Percentiles rank a stretch among this genome's conserved stretches.
Evolutionary conservation across 2,329 filamentous ascomycete species (phyloP).

Genomic region (Pleurostoma richardsiae): DNA sequence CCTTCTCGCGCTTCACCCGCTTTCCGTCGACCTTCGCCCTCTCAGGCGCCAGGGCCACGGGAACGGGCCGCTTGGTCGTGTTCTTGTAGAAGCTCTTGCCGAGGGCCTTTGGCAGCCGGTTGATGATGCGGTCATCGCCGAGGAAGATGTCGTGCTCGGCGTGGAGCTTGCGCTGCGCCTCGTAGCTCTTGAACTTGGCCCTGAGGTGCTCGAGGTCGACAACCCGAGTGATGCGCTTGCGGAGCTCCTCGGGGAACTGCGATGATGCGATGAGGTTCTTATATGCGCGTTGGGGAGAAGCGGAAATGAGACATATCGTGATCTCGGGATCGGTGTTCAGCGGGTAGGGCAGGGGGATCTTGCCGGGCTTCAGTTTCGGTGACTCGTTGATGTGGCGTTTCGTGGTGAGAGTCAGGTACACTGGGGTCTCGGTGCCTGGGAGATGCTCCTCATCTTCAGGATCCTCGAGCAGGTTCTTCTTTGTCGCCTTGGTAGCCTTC

Average conservation of each 20-base stretch:
- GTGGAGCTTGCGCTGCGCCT: conserved; percentile 77
- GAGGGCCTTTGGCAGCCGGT: conserved; percentile 67
- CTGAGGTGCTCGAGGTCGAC: conserved; percentile 77
- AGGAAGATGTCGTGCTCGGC: conserved; percentile 90
- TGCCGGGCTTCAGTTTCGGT: conserved; percentile 75
- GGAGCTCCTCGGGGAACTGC: conserved; percentile 62
- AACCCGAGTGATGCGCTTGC: conserved; percentile 66
- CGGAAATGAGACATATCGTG: conserved; percentile 82
- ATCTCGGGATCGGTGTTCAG: conserved; percentile 62
- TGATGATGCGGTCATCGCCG: conserved; percentile 81
- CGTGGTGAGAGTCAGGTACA: conserved; percentile 60
- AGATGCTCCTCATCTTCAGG: conserved; percentile 36
- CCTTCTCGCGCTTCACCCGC: conserved; percentile 53
- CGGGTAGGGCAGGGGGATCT: conserved; percentile 73
- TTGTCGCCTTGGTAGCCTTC: conserved; percentile 36
- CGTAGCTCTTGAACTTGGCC: conserved; percentile 83
- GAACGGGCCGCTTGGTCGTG: conserved; percentile 79
- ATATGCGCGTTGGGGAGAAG: conserved; percentile 75
- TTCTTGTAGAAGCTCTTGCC: conserved; percentile 92
- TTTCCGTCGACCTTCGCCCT: conserved; percentile 58
- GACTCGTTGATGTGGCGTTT: conserved; percentile 67
- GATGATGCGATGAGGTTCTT: conserved; percentile 80
- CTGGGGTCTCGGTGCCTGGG: conserved; percentile 39
- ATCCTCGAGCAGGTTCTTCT: conserved; percentile 51
- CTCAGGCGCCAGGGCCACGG: conserved; percentile 62